Base-by-base conservation (phyloP, 257 asterid genomes). In the Lycium ferocissimum region DNA sequence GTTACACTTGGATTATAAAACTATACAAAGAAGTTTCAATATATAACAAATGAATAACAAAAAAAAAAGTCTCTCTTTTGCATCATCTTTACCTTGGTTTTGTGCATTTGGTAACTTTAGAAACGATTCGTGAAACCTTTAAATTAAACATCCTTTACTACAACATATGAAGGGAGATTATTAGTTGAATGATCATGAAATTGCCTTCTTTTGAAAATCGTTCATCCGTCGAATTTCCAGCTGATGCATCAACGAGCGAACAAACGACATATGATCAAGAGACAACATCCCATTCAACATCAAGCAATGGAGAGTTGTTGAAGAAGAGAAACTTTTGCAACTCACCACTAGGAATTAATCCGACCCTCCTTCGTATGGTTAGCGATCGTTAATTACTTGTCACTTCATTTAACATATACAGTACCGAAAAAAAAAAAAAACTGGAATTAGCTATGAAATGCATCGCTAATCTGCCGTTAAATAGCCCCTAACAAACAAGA, bases 251-350 rank as follows among this genome's bases (percentile, higher is more conserved):
- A 57, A 63, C 90, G 9, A 86, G 89, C 35, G 85, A 45, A 63
- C 90, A 84, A 70, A 86, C 89, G 14, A 66, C 38, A 1, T 84
- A 84, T 37, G 89, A 87, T 82, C 89, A 84, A 79, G 94, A 89
- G 33, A 43, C 70, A 14, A 87, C 86, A 63, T 85, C 82, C 43
- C 18, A 69, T 11, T 10, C 80, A 26, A 37, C 70, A 22, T 83
- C 87, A 10, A 11, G 73, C 85, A 47, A n/a, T 67, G 70, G 14
- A 51, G 80, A 51, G 35, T 57, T 83, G 65, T 26, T 20, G 5
- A 15, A 12, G 20, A 15, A 67, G 80, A 33, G 54, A 83, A 26
- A 22, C 49, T 0, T 83, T 26, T 47, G 38, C 79, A 82, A 9
- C 37, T 66, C 75, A 54, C 0, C 58, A 14, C 40, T 58, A 26